Evolutionary conservation across 225 moss, liverwort and hornwort species (phyloP).

Genomic region (Antitrichia curtipendula): DNA sequence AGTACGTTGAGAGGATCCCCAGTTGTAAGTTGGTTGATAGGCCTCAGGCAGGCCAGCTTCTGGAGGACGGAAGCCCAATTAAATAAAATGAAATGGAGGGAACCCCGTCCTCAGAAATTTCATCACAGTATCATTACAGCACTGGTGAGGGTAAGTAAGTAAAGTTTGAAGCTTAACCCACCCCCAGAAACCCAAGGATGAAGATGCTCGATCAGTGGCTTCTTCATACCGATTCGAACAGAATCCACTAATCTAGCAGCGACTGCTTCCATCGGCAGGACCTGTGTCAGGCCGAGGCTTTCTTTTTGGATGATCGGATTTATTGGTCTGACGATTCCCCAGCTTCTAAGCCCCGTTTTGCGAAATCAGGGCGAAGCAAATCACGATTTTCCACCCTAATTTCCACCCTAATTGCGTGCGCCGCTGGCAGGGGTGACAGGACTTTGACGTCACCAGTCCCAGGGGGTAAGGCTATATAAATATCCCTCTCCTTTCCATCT

Average conservation of each 20-base stretch:
- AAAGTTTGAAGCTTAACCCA: too few species aligned
- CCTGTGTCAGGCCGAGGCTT: neutral
- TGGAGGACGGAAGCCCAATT: neutral
- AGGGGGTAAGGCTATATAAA: neutral
- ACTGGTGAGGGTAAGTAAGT: neutral
- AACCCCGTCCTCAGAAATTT: neutral
- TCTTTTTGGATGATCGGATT: neutral
- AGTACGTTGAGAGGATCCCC: neutral
- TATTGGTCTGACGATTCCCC: neutral
- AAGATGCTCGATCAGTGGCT: neutral
- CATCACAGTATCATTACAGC: neutral
- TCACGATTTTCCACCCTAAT: neutral
- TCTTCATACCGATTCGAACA: neutral
- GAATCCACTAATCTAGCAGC: neutral
- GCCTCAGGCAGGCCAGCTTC: neutral
- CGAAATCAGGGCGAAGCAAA: neutral
- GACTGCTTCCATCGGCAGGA: neutral
- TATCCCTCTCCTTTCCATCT: neutral
- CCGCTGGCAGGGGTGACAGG: neutral
- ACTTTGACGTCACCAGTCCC: neutral
- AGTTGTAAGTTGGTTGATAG: neutral
- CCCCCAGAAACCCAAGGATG: neutral
- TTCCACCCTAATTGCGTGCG: neutral
- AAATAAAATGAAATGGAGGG: neutral
- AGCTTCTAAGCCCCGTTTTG: neutral